Evolutionary conservation across 306 rosid genomes (phyloP), one percentile per base, ranked within the genome.

Genomic region (Arachis stenosperma): DNA sequence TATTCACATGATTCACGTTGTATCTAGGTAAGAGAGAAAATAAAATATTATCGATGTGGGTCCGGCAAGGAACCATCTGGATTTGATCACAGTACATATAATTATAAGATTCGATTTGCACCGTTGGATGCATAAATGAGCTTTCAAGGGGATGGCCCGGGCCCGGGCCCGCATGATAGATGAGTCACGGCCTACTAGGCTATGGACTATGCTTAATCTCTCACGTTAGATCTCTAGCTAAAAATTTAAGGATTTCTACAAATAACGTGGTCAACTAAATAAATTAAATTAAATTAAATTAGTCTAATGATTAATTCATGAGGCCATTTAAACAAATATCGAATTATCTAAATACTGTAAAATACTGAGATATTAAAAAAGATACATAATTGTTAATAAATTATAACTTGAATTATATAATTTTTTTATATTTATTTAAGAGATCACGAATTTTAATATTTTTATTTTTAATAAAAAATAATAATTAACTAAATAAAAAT

Each of bases 1-100:
- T 51, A 33, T 14, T 59, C 82, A 72, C 69, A 63, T 48, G 75
- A 64, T 60, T 53, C 66, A 74, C 55, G 42, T 54, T 71, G 63
- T 53, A 44, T 10, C 30, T 48, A 56, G 9, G 14, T 43, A 57
- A 29, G n/a, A 43, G 59, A 36, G n/a, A 6, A 8, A 29, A 39
- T 33, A 59, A 65, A 65, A 70, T n/a, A 43, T 17, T 52, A 53
- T 13, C 59, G 9, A 51, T 12, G 48, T 27, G 22, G 63, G 77
- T 70, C 60, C 56, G 4, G 6, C 4, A 2, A 3, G 59, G 70
- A 76, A 76, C 71, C 7, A 56, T 64, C 53, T 56, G 64, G 80
- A 48, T 56, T 61, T 62, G 68, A 69, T 69, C 52, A 69, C 62
- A 22, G 62, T 47, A 14, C 47, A 41, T 17, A 10, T 33, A 13